Percentiles rank a stretch among this genome's conserved stretches.
These are phyloP conservation scores for Paramecium primaurelia DNA, from an alignment of 73 alveolate species.

Conservation along the genomic window DNA sequence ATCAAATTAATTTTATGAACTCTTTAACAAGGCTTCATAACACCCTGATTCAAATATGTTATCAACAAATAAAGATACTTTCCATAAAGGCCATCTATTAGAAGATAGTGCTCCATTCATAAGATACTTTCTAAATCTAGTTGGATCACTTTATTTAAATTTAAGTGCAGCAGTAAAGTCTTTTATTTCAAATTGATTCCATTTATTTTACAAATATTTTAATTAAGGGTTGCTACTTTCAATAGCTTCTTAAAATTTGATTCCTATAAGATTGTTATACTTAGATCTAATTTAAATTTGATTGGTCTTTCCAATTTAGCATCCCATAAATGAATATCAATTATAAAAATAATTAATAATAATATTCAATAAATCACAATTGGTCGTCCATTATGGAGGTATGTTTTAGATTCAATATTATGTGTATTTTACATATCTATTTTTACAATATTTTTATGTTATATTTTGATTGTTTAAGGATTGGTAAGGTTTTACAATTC, in stretches of 20 bases:
- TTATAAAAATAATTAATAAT: neutral
- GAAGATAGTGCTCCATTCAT: neutral
- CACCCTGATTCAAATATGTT: neutral
- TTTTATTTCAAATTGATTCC: neutral
- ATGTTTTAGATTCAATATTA: neutral
- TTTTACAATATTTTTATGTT: neutral
- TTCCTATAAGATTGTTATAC: neutral
- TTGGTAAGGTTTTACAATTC: neutral
- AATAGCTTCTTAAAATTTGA: neutral
- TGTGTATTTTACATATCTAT: neutral
- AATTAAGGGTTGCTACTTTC: neutral
- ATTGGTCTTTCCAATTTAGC: neutral
- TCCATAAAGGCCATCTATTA: neutral
- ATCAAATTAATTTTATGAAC: neutral
- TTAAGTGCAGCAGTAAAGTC: neutral
- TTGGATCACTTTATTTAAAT: neutral
- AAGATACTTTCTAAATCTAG: neutral
- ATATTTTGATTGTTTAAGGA: neutral
- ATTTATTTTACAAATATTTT: neutral
- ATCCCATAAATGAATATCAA: neutral
- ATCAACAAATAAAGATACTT: neutral
- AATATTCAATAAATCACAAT: neutral
- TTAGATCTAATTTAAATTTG: neutral
- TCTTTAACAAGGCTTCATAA: neutral
- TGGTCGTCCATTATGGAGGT: conserved; percentile 16